phyloP scores from a whole-genome alignment of 1,284 basidiomycete species.

The Cryptococcus sp. region DNA sequence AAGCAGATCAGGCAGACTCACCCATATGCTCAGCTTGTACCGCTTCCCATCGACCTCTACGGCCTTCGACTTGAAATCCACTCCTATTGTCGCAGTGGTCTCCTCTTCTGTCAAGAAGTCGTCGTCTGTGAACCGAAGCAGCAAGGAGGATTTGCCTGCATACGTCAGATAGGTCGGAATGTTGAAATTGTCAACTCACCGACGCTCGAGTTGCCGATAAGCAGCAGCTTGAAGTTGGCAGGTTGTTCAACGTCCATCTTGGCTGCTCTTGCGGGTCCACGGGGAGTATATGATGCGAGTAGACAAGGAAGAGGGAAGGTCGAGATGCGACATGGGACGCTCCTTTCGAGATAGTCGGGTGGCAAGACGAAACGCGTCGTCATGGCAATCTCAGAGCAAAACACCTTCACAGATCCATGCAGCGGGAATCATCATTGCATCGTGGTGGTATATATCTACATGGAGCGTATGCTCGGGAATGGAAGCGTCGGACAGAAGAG shows the following conservation, averaged over 20 bases:
- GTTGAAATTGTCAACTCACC: conserved; percentile 56
- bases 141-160: conserved; percentile 63
- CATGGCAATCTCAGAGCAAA: no score
- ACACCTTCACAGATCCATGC: no score
- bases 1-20: conserved; percentile 17
- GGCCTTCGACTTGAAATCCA: conserved; percentile 53
- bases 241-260: conserved; percentile 26
- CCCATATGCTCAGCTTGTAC: conserved; percentile 57
- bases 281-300: no score
- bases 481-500: no score
- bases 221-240: conserved; percentile 51
- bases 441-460: neutral
- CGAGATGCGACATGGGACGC: no score
- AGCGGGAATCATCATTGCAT: neutral
- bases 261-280: neutral
- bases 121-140: conserved; percentile 92
- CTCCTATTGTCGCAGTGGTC: conserved; percentile 78
- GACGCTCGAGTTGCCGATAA: conserved; percentile 77
- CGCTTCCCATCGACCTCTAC: conserved; percentile 49
- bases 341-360: no score
- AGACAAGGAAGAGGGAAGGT: no score
- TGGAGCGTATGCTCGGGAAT: no score
- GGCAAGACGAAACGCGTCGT: neutral
- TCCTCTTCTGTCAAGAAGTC: conserved; percentile 94
- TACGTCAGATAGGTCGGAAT: neutral